Percentiles rank a stretch among this genome's conserved stretches.
Conservation (phyloP, 208 protist species). For the Leishmania tarentolae region DNA sequence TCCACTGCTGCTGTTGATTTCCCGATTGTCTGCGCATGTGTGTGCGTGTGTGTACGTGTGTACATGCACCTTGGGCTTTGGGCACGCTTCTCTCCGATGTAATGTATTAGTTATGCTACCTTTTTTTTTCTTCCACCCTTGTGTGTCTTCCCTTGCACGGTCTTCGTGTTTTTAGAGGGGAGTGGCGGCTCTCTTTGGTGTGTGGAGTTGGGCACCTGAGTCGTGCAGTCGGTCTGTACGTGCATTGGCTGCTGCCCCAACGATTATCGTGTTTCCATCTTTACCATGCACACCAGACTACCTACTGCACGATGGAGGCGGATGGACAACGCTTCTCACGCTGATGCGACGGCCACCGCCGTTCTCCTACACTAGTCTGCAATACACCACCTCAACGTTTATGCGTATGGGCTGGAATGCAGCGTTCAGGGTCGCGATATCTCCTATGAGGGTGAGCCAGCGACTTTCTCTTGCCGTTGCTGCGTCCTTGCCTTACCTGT, state of each 20-base stretch:
- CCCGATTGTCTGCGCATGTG: not conserved
- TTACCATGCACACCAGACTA: not conserved
- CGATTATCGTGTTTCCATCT: not conserved
- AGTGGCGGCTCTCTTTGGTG: not conserved
- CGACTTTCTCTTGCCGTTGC: not conserved
- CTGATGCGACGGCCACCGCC: not conserved
- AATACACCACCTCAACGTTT: not conserved
- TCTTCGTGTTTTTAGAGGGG: not conserved
- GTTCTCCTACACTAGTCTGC: not conserved
- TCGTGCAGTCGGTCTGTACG: not conserved
- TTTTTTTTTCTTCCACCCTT: not conserved
- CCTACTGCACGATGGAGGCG: not conserved
- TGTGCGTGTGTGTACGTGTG: not conserved
- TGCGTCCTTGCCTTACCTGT: not conserved
- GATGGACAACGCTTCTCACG: not conserved
- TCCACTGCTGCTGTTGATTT: not conserved
- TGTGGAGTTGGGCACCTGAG: not conserved
- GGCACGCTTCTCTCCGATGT: not conserved
- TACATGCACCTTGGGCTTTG: not conserved
- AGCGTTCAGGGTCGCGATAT: not conserved
- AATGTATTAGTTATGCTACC: not conserved
- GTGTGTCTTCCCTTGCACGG: not conserved
- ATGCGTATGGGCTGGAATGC: not conserved
- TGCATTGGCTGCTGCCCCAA: not conserved
- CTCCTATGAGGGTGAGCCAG: not conserved